Evolutionary conservation across 2,329 filamentous ascomycete genomes (phyloP).

Genomic region (Rachicladosporium sp.): DNA sequence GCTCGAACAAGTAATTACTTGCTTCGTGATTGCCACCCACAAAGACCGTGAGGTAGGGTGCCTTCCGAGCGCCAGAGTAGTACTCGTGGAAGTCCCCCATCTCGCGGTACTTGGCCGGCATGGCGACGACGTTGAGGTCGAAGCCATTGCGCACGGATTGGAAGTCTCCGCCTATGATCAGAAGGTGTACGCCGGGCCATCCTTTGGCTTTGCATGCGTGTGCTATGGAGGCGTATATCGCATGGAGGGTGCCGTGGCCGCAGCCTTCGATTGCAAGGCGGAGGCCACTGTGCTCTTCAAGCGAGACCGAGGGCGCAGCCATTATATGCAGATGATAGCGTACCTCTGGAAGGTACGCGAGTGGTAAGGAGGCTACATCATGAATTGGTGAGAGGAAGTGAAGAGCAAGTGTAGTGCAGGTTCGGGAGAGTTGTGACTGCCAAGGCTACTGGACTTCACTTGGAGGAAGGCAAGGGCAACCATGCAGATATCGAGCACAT

Average conservation of each 20-base stretch:
- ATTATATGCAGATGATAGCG: constrained; percentile 1
- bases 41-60: constrained; percentile 85
- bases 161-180: constrained; percentile 95
- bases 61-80: constrained; percentile 64
- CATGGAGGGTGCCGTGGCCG: constrained; percentile 81
- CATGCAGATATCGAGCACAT: too few species aligned
- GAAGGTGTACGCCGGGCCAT: constrained; percentile 72
- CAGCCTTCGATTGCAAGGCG: constrained; percentile 81
- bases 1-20: constrained; percentile 75
- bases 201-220: constrained; percentile 55
- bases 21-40: constrained; percentile 94
- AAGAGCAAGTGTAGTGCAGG: not conserved
- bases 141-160: constrained; percentile 81
- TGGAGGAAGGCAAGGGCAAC: too few species aligned
- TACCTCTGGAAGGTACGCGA: not conserved
- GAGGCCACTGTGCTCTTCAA: constrained; percentile 34
- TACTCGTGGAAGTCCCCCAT: constrained; percentile 92
- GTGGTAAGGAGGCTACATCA: constrained; percentile 1
- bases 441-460: too few species aligned
- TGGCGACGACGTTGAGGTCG: constrained; percentile 80
- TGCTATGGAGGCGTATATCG: constrained; percentile 73
- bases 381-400: not conserved
- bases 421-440: too few species aligned
- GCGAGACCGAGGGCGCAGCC: constrained; percentile 2
- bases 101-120: constrained; percentile 73